These are phyloP conservation scores for Talaromyces sp. DNA, from an alignment of 2,329 filamentous ascomycete species.

Conservation along the genomic window DNA sequence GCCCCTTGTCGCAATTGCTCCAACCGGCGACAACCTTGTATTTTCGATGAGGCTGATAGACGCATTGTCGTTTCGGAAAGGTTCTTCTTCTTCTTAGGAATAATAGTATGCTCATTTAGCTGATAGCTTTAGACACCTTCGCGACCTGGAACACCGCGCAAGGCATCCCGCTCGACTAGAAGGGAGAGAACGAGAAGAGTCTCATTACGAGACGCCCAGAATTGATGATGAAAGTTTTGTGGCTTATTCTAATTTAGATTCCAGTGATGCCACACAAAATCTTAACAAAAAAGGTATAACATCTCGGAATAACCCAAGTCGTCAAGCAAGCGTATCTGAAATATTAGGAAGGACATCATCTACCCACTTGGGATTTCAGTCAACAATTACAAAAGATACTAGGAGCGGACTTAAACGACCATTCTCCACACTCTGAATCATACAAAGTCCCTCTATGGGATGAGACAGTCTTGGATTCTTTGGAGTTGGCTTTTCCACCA, in stretches of 20 bases:
- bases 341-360: neutral
- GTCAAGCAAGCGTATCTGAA: neutral
- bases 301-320: neutral
- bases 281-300: neutral
- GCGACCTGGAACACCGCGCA: slow-evolving; percentile 2
- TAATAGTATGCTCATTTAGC: neutral
- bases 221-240: neutral
- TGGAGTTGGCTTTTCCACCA: neutral
- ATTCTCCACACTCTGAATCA: neutral
- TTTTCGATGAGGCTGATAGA: slow-evolving; percentile 8
- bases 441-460: neutral
- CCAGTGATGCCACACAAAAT: neutral
- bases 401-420: neutral
- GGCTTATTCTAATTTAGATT: neutral
- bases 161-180: neutral
- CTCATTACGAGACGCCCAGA: too few species aligned
- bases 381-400: neutral
- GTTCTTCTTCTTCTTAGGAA: neutral
- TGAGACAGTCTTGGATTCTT: neutral
- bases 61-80: slow-evolving; percentile 5
- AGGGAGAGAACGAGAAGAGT: neutral
- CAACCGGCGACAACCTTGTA: slow-evolving; percentile 3
- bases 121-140: slow-evolving; percentile 1
- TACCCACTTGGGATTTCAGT: neutral
- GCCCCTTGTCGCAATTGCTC: slow-evolving; percentile 10